Evolutionary conservation across 2,329 filamentous ascomycete species (phyloP).

Genomic region (Claviceps fusiformis): DNA sequence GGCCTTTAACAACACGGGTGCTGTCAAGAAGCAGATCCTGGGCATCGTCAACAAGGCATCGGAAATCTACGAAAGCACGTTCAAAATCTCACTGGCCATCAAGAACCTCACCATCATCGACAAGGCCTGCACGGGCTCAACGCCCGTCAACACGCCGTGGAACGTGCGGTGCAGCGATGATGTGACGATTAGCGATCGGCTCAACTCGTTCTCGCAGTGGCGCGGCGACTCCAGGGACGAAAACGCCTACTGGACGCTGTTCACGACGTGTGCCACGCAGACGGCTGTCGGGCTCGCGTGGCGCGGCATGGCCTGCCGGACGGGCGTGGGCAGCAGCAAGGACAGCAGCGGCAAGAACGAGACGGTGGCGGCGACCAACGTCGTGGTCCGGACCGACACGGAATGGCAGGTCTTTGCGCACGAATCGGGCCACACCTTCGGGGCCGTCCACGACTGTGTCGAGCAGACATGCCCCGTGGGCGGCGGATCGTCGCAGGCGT

Average conservation of each 20-base stretch:
- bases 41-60: conserved; percentile 76
- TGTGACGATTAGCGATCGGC: conserved; percentile 56
- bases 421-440: conserved; percentile 88
- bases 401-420: conserved; percentile 97
- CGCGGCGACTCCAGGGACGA: conserved; percentile 61
- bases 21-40: conserved; percentile 61
- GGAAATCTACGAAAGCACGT: conserved; percentile 73
- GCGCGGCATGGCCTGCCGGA: conserved; percentile 73
- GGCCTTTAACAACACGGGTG: conserved; percentile 51
- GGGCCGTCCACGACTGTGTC: conserved; percentile 88
- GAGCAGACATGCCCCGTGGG: conserved; percentile 51
- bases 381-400: conserved; percentile 68
- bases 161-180: conserved; percentile 59
- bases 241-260: conserved; percentile 87
- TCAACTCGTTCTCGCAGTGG: conserved; percentile 85
- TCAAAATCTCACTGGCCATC: conserved; percentile 89
- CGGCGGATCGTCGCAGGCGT: conserved; percentile 38
- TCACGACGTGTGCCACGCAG: conserved; percentile 69
- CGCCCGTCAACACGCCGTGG: conserved; percentile 60
- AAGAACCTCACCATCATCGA: conserved; percentile 72
- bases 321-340: conserved; percentile 40
- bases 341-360: conserved; percentile 41
- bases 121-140: conserved; percentile 56
- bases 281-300: conserved; percentile 84
- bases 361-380: conserved; percentile 73